These are phyloP conservation scores for Centaurea solstitialis DNA, from an alignment of 129 eudicot species.

Conservation along the genomic window DNA sequence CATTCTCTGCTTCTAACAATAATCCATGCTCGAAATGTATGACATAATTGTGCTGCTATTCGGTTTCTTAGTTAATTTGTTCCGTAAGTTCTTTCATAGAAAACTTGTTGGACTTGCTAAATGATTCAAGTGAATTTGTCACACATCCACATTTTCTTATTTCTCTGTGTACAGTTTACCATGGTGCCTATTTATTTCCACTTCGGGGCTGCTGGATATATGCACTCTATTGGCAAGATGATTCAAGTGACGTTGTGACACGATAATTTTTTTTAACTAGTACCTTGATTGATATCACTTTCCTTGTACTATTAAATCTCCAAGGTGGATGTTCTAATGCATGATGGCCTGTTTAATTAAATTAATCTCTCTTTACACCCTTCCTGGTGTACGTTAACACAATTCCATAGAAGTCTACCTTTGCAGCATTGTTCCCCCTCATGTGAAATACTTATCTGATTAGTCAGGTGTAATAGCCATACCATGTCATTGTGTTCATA, in stretches of 20 bases:
- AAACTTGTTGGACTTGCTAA: neutral
- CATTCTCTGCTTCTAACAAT: neutral
- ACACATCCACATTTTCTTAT: neutral
- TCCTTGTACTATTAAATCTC: neutral
- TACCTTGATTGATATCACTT: neutral
- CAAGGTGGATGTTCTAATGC: neutral
- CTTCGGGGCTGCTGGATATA: neutral
- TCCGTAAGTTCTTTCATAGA: neutral
- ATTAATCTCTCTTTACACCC: too few relatives aligned
- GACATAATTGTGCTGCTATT: neutral
- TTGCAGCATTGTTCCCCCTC: too few relatives aligned
- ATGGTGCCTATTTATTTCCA: neutral
- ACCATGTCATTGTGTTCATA: too few relatives aligned
- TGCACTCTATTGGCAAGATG: neutral
- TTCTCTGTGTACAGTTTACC: neutral
- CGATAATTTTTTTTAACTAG: too few relatives aligned
- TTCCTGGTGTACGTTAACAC: too few relatives aligned
- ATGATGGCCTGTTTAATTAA: neutral
- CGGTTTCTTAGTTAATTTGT: neutral
- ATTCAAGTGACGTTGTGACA: neutral
- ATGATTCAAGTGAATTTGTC: neutral
- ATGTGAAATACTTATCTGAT: too few relatives aligned
- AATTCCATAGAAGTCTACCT: too few relatives aligned
- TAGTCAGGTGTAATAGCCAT: too few relatives aligned
- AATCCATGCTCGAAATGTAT: neutral